These are phyloP conservation scores for Sclerotinia trifoliorum DNA, from an alignment of 2,329 filamentous ascomycete species.

Conservation along the genomic window DNA sequence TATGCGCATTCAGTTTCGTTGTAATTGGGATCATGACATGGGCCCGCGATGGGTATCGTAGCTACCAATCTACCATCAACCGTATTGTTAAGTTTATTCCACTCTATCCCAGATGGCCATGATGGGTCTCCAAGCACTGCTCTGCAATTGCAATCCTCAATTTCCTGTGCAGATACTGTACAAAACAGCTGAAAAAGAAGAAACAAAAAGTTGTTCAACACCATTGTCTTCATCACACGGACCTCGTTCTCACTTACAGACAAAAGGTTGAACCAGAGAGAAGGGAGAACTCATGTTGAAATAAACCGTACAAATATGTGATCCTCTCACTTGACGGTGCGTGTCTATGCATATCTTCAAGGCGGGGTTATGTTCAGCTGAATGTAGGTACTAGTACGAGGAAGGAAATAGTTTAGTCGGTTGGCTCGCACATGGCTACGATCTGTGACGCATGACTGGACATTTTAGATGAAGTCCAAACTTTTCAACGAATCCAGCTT, in stretches of 20 bases:
- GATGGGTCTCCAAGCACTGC: conserved; percentile 25
- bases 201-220: not conserved
- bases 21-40: conserved; percentile 26
- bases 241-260: not conserved
- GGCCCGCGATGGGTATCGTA: conserved; percentile 24
- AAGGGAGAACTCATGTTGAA: not conserved
- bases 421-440: not conserved
- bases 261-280: not conserved
- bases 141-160: not conserved
- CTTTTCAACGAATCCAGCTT: not conserved
- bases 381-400: not conserved
- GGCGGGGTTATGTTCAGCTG: not conserved
- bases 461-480: not conserved
- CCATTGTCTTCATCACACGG: not conserved
- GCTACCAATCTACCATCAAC: conserved; percentile 26
- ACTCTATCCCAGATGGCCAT: conserved; percentile 27
- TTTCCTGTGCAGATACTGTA: not conserved
- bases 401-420: not conserved
- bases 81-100: conserved; percentile 28
- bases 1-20: conserved; percentile 22
- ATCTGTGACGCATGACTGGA: not conserved
- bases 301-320: not conserved
- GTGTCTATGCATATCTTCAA: not conserved
- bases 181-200: not conserved
- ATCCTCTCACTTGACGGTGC: not conserved